These are phyloP conservation scores for Dryadomyces sulphureus DNA, from an alignment of 2,329 filamentous ascomycete genomes.

Conservation along the genomic window DNA sequence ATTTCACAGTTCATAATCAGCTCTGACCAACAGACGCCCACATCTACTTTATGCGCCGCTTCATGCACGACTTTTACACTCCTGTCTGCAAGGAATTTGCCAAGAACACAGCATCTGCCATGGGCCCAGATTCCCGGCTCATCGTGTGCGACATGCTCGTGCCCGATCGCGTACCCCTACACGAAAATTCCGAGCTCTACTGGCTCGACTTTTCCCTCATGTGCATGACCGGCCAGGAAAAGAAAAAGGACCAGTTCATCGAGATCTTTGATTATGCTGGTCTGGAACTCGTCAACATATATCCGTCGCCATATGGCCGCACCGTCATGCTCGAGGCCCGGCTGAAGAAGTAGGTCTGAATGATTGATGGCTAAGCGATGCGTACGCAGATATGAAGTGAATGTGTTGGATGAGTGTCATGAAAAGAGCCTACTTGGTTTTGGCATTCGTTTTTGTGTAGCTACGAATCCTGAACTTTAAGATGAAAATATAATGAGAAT, in stretches of 20 bases:
- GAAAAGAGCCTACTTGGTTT: no score
- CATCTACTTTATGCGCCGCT: slow-evolving; percentile 3
- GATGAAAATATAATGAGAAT: no score
- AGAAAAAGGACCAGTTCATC: background rate
- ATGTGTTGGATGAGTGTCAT: no score
- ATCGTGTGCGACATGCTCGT: slow-evolving; percentile 2
- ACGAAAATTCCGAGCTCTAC: background rate
- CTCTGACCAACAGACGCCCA: background rate
- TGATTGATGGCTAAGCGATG: no score
- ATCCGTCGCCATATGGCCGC: background rate
- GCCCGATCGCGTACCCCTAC: background rate
- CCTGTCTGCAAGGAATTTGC: slow-evolving; percentile 1
- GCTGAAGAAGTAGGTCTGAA: slow-evolving; percentile 2
- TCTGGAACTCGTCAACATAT: slow-evolving; percentile 1
- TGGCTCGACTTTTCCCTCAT: slow-evolving; percentile 1
- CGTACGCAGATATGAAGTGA: no score
- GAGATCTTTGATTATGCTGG: slow-evolving; percentile 1
- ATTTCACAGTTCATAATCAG: background rate
- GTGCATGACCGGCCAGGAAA: slow-evolving; percentile 2
- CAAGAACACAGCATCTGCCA: slow-evolving; percentile 2
- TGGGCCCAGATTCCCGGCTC: slow-evolving; percentile 1
- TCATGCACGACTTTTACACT: slow-evolving; percentile 1
- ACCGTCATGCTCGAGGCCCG: background rate
- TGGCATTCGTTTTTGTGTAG: no score
- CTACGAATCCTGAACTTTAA: no score